Percentiles rank a stretch among this genome's conserved stretches.
These are phyloP conservation scores for Ophiostoma perfectum DNA, from an alignment of 2,329 filamentous ascomycete species.

Conservation along the genomic window DNA sequence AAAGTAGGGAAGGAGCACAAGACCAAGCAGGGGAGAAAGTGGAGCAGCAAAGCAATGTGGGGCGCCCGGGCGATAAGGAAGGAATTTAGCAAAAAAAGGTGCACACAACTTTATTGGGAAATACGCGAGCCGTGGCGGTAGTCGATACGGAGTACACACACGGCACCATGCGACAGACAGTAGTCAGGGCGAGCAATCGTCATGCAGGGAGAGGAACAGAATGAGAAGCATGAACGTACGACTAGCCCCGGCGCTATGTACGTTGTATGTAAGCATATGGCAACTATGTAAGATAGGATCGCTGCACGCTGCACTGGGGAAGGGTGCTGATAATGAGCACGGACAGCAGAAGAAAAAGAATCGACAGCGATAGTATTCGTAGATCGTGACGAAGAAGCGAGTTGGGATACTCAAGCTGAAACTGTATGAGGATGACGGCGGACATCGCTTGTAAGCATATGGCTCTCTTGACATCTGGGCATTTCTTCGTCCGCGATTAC, in stretches of 20 bases:
- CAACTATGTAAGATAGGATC: no score
- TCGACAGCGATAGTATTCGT: no score
- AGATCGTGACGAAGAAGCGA: no score
- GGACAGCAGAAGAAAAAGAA: neutral
- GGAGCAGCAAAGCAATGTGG: neutral
- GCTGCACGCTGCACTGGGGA: neutral
- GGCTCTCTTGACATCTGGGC: no score
- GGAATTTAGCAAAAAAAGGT: neutral
- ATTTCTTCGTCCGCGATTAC: no score
- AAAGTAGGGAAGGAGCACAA: conserved; percentile 5
- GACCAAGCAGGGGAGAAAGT: neutral
- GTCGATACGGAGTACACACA: no score
- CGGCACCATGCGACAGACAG: no score
- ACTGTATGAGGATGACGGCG: no score
- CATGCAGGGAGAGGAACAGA: neutral
- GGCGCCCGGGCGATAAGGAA: conserved; percentile 5
- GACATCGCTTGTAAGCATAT: no score
- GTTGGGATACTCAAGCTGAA: no score
- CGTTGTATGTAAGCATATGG: neutral
- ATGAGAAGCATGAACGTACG: neutral
- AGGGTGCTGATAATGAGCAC: neutral
- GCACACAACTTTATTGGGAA: neutral
- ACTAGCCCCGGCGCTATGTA: neutral
- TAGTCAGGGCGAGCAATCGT: neutral
- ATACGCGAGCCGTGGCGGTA: neutral